A percentile compares a stretch with the other conserved stretches of the same genome.
Evolutionary conservation across 148 eudicot species (phyloP).

Genomic region (Diospyros lotus): DNA sequence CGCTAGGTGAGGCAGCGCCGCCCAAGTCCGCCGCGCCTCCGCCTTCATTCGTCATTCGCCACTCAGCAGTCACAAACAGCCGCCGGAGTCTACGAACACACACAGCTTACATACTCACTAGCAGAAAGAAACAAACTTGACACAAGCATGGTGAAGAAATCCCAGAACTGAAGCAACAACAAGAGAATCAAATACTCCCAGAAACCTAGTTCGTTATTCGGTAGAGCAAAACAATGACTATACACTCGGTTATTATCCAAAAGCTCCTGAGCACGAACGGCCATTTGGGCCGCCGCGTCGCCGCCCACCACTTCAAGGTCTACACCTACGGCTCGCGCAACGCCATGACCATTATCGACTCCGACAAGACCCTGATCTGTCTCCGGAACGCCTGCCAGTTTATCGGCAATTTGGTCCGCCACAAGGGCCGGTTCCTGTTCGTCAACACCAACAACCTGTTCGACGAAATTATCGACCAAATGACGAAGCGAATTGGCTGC

Average conservation of each 20-base stretch:
- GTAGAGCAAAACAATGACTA: slow-evolving; percentile 41
- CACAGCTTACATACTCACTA: too few species aligned
- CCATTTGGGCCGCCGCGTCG: slow-evolving; percentile 58
- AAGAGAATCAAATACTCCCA: not conserved
- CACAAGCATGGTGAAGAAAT: too few species aligned
- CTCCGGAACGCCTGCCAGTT: slow-evolving; percentile 71
- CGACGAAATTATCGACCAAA: slow-evolving; percentile 70
- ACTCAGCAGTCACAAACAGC: too few species aligned
- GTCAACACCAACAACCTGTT: slow-evolving; percentile 77
- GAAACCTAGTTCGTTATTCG: too few species aligned
- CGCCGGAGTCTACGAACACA: too few species aligned
- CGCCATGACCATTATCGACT: slow-evolving; percentile 54
- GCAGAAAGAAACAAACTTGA: too few species aligned
- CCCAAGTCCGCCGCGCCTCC: too few species aligned
- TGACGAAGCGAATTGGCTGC: slow-evolving; percentile 47
- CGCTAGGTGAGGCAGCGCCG: too few species aligned
- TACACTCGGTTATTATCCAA: slow-evolving; percentile 77
- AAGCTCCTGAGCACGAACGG: slow-evolving; percentile 78
- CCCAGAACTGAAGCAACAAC: not conserved
- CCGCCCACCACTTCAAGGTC: slow-evolving; percentile 73
- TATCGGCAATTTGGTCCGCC: slow-evolving; percentile 49
- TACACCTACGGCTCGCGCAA: slow-evolving; percentile 67
- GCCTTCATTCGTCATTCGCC: too few species aligned
- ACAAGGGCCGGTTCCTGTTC: slow-evolving; percentile 56
- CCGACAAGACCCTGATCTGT: slow-evolving; percentile 88